phyloP scores from a whole-genome alignment of 2,329 filamentous ascomycete genomes.

The Dendrostoma leiphaemia region DNA sequence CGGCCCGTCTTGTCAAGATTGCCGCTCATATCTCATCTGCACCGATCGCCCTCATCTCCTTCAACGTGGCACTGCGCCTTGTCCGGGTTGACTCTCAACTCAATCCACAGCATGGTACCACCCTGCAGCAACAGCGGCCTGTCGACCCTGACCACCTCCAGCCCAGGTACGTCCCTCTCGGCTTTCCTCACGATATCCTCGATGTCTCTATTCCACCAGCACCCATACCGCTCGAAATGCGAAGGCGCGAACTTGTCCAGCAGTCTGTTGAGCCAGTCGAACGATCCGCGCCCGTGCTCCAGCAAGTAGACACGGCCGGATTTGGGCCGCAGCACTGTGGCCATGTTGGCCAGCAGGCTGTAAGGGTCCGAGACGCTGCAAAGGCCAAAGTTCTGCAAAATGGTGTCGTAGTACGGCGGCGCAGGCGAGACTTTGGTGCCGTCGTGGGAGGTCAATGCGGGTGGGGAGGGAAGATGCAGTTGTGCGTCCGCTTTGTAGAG shows the following conservation, averaged over 20 bases:
- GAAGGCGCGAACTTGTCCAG: constrained; percentile 53
- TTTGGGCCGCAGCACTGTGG: constrained; percentile 47
- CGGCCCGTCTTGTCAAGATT: neutral
- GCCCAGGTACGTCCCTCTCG: constrained; percentile 43
- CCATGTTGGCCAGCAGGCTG: constrained; percentile 51
- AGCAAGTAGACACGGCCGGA: constrained; percentile 60
- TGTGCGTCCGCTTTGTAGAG: constrained; percentile 32
- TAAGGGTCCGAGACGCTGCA: constrained; percentile 61
- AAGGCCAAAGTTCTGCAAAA: constrained; percentile 64
- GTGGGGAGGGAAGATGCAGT: constrained; percentile 21
- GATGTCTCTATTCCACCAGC: constrained; percentile 69
- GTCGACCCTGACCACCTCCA: constrained; percentile 55
- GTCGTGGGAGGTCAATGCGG: constrained; percentile 18
- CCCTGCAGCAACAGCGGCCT: constrained; percentile 51
- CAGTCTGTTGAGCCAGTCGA: constrained; percentile 51
- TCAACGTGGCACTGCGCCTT: neutral
- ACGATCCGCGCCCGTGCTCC: constrained; percentile 60
- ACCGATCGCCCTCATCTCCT: neutral
- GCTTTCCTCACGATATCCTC: constrained; percentile 52
- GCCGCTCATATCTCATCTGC: neutral
- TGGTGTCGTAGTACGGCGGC: constrained; percentile 55
- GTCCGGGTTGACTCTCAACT: constrained; percentile 43
- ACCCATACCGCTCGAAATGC: constrained; percentile 61
- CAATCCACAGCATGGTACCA: constrained; percentile 59
- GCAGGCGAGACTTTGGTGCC: constrained; percentile 22